Conservation (phyloP, 805 yeast genomes). For the Ogataea polymorpha region DNA sequence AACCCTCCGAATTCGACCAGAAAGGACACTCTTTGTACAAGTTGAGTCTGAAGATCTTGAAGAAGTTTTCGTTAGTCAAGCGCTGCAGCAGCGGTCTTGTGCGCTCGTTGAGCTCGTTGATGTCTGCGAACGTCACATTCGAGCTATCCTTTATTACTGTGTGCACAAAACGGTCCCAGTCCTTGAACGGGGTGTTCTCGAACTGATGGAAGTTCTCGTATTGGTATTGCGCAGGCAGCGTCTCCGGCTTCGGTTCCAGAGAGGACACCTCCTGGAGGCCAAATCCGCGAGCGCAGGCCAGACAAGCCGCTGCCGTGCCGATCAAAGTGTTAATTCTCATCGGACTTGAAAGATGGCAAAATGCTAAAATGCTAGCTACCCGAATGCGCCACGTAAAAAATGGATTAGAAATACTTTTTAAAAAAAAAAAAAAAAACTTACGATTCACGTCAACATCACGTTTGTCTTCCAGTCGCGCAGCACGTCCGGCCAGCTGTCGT, state of each 20-base stretch:
- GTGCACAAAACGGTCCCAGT: conserved; percentile 23
- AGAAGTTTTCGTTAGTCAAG: conserved; percentile 72
- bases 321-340: conserved; percentile 6
- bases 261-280: conserved; percentile 19
- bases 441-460: conserved; percentile 56
- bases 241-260: conserved; percentile 23
- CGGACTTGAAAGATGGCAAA: background rate
- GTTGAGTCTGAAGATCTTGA: conserved; percentile 83
- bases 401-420: background rate
- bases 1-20: conserved; percentile 72
- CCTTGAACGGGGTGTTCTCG: conserved; percentile 29
- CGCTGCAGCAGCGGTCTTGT: conserved; percentile 56
- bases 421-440: background rate
- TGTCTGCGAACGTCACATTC: conserved; percentile 39
- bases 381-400: conserved; percentile 9
- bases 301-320: background rate
- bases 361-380: background rate
- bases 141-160: conserved; percentile 29
- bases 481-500: conserved; percentile 76
- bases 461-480: conserved; percentile 83
- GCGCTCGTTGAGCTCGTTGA: conserved; percentile 47
- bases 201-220: conserved; percentile 31
- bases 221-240: conserved; percentile 23
- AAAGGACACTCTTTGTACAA: conserved; percentile 82
- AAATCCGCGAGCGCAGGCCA: conserved; percentile 3